Percentiles rank a stretch among this genome's conserved stretches.
phyloP scores from a whole-genome alignment of 163 green algal genomes.

The Chlorella variabilis region DNA sequence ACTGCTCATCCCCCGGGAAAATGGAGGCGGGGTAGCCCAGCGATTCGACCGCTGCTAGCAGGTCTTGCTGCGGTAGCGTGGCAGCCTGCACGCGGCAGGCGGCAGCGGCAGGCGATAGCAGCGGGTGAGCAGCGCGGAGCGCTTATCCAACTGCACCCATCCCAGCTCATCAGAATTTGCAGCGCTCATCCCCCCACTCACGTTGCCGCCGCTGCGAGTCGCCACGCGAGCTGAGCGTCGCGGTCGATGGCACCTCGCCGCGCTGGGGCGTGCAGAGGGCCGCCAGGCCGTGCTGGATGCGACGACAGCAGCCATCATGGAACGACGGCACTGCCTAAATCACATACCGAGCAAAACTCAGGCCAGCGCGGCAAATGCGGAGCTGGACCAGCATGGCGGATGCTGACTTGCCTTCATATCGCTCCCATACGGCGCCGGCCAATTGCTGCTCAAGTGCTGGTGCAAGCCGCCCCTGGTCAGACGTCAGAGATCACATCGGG shows the following conservation, averaged over 20 bases:
- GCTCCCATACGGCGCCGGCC: no score
- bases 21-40: slow-evolving; percentile 18
- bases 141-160: not conserved
- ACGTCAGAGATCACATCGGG: no score
- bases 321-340: no score
- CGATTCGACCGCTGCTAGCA: not conserved
- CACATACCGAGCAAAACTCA: no score
- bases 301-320: not conserved
- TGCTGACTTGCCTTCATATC: no score
- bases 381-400: no score
- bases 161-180: no score
- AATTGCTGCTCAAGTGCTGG: no score
- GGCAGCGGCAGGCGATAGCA: no score
- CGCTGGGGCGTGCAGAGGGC: not conserved
- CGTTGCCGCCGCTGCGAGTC: not conserved
- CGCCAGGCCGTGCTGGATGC: not conserved
- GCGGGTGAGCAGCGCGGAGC: no score
- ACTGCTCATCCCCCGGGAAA: slow-evolving; percentile 19
- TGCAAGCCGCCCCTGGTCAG: no score
- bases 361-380: not conserved
- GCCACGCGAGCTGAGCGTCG: not conserved
- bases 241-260: not conserved
- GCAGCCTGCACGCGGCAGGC: not conserved
- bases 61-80: not conserved
- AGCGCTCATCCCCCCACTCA: no score